These are phyloP conservation scores for Ceriops zippeliana DNA, from an alignment of 345 rosid species.

Conservation along the genomic window DNA sequence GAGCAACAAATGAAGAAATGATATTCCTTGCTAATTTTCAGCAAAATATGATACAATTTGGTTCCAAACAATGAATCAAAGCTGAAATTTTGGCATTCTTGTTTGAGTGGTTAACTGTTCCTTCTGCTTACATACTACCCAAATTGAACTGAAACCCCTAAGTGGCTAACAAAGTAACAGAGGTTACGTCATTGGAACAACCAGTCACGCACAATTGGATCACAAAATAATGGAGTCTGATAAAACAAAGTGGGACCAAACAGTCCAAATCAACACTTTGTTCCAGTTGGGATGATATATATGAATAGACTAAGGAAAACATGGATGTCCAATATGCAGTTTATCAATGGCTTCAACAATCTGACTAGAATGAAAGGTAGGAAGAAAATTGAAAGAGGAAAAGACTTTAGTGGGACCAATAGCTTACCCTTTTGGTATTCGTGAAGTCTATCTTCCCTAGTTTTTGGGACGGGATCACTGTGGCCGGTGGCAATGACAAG, in stretches of 20 bases:
- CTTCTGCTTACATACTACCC: background rate
- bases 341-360: too few relatives aligned
- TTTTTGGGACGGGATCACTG: constrained; percentile 43
- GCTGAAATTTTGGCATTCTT: background rate
- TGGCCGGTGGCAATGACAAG: constrained; percentile 88
- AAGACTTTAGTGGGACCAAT: too few relatives aligned
- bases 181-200: background rate
- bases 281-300: too few relatives aligned
- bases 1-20: background rate
- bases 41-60: background rate
- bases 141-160: background rate
- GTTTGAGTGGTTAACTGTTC: background rate
- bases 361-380: too few relatives aligned
- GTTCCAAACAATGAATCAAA: background rate
- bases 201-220: too few relatives aligned
- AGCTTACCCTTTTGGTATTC: constrained; percentile 51
- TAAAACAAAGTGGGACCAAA: too few relatives aligned
- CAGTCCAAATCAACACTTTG: too few relatives aligned
- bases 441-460: constrained; percentile 53
- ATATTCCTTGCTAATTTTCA: background rate
- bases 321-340: background rate
- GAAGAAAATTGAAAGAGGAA: background rate
- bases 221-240: too few relatives aligned
- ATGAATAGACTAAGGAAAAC: background rate
- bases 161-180: background rate